A percentile compares a stretch with the other conserved stretches of the same genome.
These are phyloP conservation scores for Toxoplasma gondii DNA, from an alignment of 169 alveolate species.

Conservation along the genomic window DNA sequence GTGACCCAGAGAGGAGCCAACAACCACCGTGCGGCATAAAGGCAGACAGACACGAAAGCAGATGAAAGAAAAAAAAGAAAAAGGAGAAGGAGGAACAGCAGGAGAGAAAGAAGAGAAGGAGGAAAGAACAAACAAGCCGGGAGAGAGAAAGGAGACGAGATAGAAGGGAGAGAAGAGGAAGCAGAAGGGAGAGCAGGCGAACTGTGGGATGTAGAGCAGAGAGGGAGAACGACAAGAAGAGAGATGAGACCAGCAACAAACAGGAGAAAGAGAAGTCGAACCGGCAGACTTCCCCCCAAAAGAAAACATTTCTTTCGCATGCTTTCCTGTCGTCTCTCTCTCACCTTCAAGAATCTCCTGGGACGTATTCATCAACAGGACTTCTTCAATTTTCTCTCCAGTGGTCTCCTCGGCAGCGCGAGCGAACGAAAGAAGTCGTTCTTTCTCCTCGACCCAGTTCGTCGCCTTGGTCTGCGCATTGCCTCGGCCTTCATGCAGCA, in stretches of 20 bases:
- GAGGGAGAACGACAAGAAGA: background rate
- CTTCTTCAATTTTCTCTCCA: background rate
- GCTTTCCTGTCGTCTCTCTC: background rate
- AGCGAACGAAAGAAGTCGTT: background rate
- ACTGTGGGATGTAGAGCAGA: background rate
- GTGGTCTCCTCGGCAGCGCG: background rate
- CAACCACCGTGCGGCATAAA: too few relatives aligned
- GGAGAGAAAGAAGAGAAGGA: background rate
- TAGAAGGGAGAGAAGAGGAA: background rate
- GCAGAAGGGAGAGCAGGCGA: background rate
- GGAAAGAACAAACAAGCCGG: background rate
- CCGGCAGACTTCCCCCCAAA: too few relatives aligned
- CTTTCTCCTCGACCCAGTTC: background rate
- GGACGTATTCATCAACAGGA: background rate
- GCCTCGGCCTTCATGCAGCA: background rate
- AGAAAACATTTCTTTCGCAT: too few relatives aligned
- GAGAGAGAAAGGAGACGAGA: background rate
- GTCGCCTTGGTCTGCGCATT: background rate
- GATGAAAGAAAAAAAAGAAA: too few relatives aligned
- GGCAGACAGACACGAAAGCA: too few relatives aligned
- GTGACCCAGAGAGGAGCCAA: too few relatives aligned
- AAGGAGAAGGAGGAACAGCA: too few relatives aligned
- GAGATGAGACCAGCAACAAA: background rate
- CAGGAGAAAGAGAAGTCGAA: too few relatives aligned
- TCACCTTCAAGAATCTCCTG: background rate